Evolutionary conservation across 1,284 basidiomycete genomes (phyloP), one percentile per base, ranked within the genome.

Genomic region (Puccinia horiana): DNA sequence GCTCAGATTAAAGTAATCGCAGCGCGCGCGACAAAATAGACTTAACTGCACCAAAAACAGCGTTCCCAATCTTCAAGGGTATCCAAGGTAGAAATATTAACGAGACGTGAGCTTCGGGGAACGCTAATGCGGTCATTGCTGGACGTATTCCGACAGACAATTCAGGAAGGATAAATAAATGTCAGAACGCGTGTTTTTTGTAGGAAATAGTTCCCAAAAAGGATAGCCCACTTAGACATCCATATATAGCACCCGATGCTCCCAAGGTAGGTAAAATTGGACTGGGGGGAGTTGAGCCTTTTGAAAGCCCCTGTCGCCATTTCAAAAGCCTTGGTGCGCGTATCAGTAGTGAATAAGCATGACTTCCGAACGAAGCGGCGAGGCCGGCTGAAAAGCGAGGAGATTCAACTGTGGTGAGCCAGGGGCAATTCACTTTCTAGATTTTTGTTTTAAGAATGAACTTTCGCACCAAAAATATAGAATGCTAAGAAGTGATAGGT

Each of bases 11-110:
- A 11, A n/a, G 29, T 4, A 58, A 32, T 20, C 2, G 11, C 2
- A 61, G n/a, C 0, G 54, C 16, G 44, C 12, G 14, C 37, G 16
- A 72, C 65, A 58, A 73, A 58, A 35, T 47, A 4, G 5, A 74
- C 79, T 81, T n/a, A 79, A 81, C 79, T 73, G 70, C 69, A 32
- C 79, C 79, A 35, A 73, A 72, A 32, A 81, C 79, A 1, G 79
- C 79, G 37, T 70, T 70, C 65, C 83, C 84, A 47, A 85, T 85
- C 0, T 85, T 84, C 47, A 85, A 69, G 1, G 84, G 84, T 40
- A 85, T 54, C 78, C 83, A 85, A n/a, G 85, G 85, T 4, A 85
- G 58, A 76, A 85, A 85, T 40, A 85, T 85, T 49, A 85, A 81
- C 0, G 83, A 82, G 58, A 85, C 83, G 20, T 81, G 83, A 23